Evolutionary conservation across 2,329 filamentous ascomycete genomes (phyloP), one percentile per base, ranked within the genome.

Genomic region (Fusarium falciforme): DNA sequence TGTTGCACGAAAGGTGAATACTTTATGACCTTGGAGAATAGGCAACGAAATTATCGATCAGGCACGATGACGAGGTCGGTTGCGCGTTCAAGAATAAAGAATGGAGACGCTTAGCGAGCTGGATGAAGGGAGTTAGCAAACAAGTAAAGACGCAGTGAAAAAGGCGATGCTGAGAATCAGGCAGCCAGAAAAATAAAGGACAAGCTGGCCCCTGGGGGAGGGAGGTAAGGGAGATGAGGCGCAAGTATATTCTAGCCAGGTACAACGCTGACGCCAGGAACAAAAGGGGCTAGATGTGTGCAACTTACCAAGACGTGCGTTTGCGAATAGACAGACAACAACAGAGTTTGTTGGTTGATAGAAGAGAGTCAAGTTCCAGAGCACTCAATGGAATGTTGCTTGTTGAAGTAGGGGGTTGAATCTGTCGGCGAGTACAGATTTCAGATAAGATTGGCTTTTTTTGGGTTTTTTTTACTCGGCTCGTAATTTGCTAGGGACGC

Each of bases 41-140:
- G 74, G 76, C 75, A 78, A 67, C 76, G 66, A 67, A 74, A 74
- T 77, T 78, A 76, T 75, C 64, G 67, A 73, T 70, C 67, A 67
- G 42, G 65, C 33, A 74, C 66, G 67, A 66, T 71, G 70, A 77
- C 73, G 67, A 76, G 66, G 63, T 35, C 40, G 68, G 67, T 71
- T 77, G 73, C 65, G 76, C 64, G 68, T 75, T 66, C 68, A 71
- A 65, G 11, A 33, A 65, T 60, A 55, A 71, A 74, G 70, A 74
- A 74, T 68, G 73, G 67, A 61, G 64, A 71, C 64, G 75, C 69
- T 71, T 68, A 57, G 40, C 61, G 61, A 73, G 67, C 73, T 75
- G 72, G 55, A 49, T 38, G 44, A 66, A 64, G 59, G 9, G 63
- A 73, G 60, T 55, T 62, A 54, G 70, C 55, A 68, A 68, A 54